phyloP scores from a whole-genome alignment of 2,329 filamentous ascomycete species.

The Fusarium newnesense region DNA sequence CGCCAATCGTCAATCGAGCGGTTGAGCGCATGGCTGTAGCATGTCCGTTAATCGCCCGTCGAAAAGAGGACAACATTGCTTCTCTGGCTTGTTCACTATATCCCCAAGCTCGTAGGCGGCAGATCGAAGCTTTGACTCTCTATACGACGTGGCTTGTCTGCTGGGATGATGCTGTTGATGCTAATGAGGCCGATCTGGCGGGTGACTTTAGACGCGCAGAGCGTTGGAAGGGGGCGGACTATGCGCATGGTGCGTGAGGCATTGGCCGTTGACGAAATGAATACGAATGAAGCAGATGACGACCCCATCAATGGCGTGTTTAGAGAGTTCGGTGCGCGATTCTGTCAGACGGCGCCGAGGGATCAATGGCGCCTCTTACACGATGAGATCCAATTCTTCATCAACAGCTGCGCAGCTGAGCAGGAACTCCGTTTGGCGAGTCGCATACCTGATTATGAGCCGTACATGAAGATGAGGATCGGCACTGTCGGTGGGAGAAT shows the following conservation, averaged over 20 bases:
- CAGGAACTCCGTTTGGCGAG: conserved; percentile 42
- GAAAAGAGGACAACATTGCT: conserved; percentile 50
- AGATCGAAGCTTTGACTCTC: conserved; percentile 39
- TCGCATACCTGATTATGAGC: conserved; percentile 40
- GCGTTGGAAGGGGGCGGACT: conserved; percentile 40
- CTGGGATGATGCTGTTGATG: conserved; percentile 49
- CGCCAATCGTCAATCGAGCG: conserved; percentile 32
- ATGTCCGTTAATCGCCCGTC: conserved; percentile 40
- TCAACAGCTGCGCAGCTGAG: conserved; percentile 43
- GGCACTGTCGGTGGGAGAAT: conserved; percentile 43
- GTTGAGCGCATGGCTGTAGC: conserved; percentile 49
- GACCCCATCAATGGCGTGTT: conserved; percentile 43
- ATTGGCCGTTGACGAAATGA: conserved; percentile 21
- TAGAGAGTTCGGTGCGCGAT: conserved; percentile 35
- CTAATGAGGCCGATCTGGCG: conserved; percentile 43
- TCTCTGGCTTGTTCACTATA: conserved; percentile 36
- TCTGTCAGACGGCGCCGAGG: not conserved
- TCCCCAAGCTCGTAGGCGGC: conserved; percentile 30
- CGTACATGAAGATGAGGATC: conserved; percentile 45
- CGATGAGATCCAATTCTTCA: conserved; percentile 40
- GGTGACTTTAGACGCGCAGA: conserved; percentile 42
- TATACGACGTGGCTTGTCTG: conserved; percentile 47
- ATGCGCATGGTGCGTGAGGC: conserved; percentile 28
- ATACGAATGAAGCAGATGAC: not conserved
- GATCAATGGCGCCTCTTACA: conserved; percentile 35